These are phyloP conservation scores for Coemansia reversa DNA, from an alignment of 192 early-diverging fungal species.

Conservation along the genomic window DNA sequence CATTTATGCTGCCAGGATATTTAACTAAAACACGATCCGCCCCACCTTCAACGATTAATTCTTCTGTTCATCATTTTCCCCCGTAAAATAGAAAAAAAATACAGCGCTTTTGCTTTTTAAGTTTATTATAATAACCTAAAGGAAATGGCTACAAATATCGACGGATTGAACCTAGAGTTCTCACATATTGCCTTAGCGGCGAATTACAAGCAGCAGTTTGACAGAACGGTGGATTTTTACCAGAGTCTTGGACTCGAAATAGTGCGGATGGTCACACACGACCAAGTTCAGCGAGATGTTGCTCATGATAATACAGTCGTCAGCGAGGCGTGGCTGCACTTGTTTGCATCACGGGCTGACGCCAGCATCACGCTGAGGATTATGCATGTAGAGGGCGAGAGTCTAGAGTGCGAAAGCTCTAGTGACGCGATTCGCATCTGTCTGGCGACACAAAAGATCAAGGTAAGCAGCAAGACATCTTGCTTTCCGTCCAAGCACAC, in stretches of 20 bases:
- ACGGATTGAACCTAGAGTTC: slow-evolving; percentile 32
- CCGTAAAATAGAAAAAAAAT: no score
- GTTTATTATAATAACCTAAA: no score
- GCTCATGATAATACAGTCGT: slow-evolving; percentile 30
- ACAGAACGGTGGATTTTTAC: slow-evolving; percentile 58
- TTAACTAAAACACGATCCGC: no score
- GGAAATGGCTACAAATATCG: slow-evolving; percentile 4
- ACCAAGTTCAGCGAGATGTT: slow-evolving; percentile 32
- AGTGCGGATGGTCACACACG: slow-evolving; percentile 41
- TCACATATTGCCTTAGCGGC: slow-evolving; percentile 49
- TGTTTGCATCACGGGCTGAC: slow-evolving; percentile 51
- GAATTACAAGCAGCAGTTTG: slow-evolving; percentile 18
- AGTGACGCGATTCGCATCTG: slow-evolving; percentile 29
- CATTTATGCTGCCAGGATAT: no score
- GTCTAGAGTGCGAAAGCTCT: neutral
- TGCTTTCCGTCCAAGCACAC: neutral
- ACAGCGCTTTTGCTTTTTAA: no score
- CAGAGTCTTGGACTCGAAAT: slow-evolving; percentile 57
- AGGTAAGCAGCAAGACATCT: slow-evolving; percentile 17
- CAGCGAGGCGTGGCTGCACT: slow-evolving; percentile 58
- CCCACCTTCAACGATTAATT: no score
- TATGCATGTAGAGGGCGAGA: slow-evolving; percentile 24
- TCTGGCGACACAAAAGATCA: slow-evolving; percentile 28
- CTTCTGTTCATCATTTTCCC: no score
- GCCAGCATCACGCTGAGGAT: slow-evolving; percentile 45